Evolutionary conservation across 805 yeast genomes (phyloP).

Genomic region (Candida verbasci): DNA sequence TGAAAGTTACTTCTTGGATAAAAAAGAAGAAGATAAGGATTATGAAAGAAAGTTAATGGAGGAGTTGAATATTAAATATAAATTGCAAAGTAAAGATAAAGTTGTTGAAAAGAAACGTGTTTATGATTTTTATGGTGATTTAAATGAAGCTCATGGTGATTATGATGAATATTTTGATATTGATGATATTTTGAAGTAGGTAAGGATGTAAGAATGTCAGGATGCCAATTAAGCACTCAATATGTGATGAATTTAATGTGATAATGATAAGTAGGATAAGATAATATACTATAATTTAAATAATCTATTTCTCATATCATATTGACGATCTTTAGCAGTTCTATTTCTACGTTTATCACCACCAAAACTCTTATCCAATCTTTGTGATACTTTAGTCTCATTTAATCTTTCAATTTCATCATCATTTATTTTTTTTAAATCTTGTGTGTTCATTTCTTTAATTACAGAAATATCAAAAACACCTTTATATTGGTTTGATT

Average conservation of each 20-base stretch:
- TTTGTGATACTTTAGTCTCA: constrained; percentile 22
- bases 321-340: constrained; percentile 42
- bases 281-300: constrained; percentile 33
- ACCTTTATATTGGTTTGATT: constrained; percentile 25
- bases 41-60: constrained; percentile 14
- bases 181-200: constrained; percentile 7
- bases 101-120: constrained; percentile 6
- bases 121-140: background rate
- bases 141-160: constrained; percentile 2
- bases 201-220: no score
- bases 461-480: constrained; percentile 35
- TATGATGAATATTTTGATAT: constrained; percentile 10
- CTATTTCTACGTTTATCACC: constrained; percentile 36
- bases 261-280: no score
- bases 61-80: constrained; percentile 19
- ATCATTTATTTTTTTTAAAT: constrained; percentile 19
- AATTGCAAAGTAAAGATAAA: constrained; percentile 16
- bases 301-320: constrained; percentile 32
- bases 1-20: constrained; percentile 3
- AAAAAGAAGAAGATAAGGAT: constrained; percentile 5
- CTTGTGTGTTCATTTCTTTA: constrained; percentile 21
- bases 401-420: constrained; percentile 27
- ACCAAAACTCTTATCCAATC: constrained; percentile 33
- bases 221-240: no score
- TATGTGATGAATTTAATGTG: no score